phyloP scores from a whole-genome alignment of 306 rosid genomes.

The Lupinus albus region DNA sequence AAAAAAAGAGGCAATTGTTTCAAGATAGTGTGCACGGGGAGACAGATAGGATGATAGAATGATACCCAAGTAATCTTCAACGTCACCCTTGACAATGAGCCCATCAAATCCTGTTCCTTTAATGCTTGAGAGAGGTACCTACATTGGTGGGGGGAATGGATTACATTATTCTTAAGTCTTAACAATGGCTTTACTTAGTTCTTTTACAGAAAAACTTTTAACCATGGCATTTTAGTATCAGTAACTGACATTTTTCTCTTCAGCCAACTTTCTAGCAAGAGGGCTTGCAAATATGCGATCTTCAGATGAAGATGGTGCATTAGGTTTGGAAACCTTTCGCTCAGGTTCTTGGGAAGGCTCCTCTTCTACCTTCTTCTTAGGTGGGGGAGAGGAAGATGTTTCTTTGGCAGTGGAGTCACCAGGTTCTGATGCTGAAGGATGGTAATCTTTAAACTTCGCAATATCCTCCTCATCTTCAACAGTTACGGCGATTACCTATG shows the following conservation, averaged over 20 bases:
- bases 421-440: constrained; percentile 67
- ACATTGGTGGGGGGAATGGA: constrained; percentile 11
- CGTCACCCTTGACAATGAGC: constrained; percentile 88
- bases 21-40: constrained; percentile 24
- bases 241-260: constrained; percentile 78
- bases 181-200: constrained; percentile 24
- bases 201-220: constrained; percentile 20
- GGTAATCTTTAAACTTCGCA: constrained; percentile 74
- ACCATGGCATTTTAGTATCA: constrained; percentile 31
- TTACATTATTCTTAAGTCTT: constrained; percentile 29
- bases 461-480: constrained; percentile 92
- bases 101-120: constrained; percentile 97
- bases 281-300: constrained; percentile 94
- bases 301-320: constrained; percentile 57
- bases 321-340: constrained; percentile 69
- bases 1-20: neutral
- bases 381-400: constrained; percentile 65
- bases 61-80: constrained; percentile 91
- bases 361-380: constrained; percentile 68
- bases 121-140: constrained; percentile 86
- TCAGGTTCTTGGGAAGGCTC: constrained; percentile 66
- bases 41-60: constrained; percentile 33
- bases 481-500: constrained; percentile 79
- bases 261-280: constrained; percentile 89
- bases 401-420: constrained; percentile 53